phyloP scores from a whole-genome alignment of 495 filamentous ascomycete species.

The Aspergillus sclerotioniger region DNA sequence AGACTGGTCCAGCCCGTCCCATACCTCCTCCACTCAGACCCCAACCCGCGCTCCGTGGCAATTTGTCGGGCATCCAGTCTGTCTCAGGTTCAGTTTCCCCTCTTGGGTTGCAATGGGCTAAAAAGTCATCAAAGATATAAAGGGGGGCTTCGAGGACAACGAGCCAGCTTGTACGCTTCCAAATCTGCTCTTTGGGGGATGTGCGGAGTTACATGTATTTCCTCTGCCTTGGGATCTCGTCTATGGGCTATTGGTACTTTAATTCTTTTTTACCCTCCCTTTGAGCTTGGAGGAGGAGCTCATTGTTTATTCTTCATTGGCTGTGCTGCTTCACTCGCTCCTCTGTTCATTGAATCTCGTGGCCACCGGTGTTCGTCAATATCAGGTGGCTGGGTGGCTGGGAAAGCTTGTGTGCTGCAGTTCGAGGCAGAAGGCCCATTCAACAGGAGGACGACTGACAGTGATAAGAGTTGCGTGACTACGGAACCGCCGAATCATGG shows the following conservation, averaged over 20 bases:
- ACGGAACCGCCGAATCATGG: slow-evolving; percentile 7
- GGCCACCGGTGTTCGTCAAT: slow-evolving; percentile 5
- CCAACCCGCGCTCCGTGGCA: slow-evolving; percentile 31
- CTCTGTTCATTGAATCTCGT: neutral
- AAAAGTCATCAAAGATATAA: slow-evolving; percentile 13
- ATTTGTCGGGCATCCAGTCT: slow-evolving; percentile 19
- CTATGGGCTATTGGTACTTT: slow-evolving; percentile 14
- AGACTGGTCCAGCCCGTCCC: slow-evolving; percentile 33
- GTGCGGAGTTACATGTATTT: slow-evolving; percentile 2
- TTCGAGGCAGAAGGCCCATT: slow-evolving; percentile 21
- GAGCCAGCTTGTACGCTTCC: neutral
- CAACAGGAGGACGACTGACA: slow-evolving; percentile 4
- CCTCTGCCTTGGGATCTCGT: neutral
- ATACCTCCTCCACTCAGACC: slow-evolving; percentile 31
- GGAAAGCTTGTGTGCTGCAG: slow-evolving; percentile 24
- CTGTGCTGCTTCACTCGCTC: neutral
- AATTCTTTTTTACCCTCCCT: neutral
- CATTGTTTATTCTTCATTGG: neutral
- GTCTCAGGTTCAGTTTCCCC: slow-evolving; percentile 2
- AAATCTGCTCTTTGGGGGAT: neutral
- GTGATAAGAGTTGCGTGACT: slow-evolving; percentile 14
- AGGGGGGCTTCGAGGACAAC: slow-evolving; percentile 1
- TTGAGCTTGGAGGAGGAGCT: neutral
- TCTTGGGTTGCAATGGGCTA: slow-evolving; percentile 8
- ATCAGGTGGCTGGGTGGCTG: slow-evolving; percentile 41